Percentiles rank a stretch among this genome's conserved stretches.
These are phyloP conservation scores for Atkinsonella texensis DNA, from an alignment of 2,329 filamentous ascomycete species.

Conservation along the genomic window DNA sequence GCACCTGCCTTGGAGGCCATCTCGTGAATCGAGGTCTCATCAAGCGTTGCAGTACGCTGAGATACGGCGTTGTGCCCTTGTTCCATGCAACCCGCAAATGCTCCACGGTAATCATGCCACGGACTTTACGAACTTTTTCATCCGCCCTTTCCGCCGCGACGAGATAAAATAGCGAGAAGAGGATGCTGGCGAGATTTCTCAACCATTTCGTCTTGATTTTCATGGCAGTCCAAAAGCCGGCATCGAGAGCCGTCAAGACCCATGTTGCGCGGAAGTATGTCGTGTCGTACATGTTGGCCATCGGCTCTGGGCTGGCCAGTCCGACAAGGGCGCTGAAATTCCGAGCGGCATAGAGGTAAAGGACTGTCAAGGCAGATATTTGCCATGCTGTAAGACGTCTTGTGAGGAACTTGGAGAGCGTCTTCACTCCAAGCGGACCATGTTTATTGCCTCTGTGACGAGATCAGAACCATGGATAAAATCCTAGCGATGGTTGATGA, in stretches of 20 bases:
- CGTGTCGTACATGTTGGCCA: slow-evolving; percentile 86
- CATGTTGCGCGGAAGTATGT: slow-evolving; percentile 94
- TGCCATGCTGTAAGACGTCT: slow-evolving; percentile 77
- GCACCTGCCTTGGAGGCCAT: slow-evolving; percentile 70
- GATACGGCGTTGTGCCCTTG: slow-evolving; percentile 80
- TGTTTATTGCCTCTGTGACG: slow-evolving; percentile 62
- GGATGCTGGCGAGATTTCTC: slow-evolving; percentile 67
- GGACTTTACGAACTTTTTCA: slow-evolving; percentile 87
- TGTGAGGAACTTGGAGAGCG: slow-evolving; percentile 59
- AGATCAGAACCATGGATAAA: not conserved
- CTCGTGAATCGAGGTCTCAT: slow-evolving; percentile 68
- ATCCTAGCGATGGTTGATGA: not conserved
- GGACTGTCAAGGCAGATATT: slow-evolving; percentile 71
- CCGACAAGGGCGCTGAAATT: slow-evolving; percentile 91
- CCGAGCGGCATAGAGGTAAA: slow-evolving; percentile 81
- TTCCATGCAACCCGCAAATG: slow-evolving; percentile 93
- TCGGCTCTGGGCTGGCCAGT: slow-evolving; percentile 81
- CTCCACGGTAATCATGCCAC: slow-evolving; percentile 76
- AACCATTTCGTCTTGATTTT: slow-evolving; percentile 68
- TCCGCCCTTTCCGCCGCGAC: slow-evolving; percentile 89
- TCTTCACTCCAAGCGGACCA: slow-evolving; percentile 67
- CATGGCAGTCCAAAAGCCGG: slow-evolving; percentile 98
- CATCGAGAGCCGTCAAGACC: slow-evolving; percentile 88
- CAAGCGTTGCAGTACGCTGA: slow-evolving; percentile 59
- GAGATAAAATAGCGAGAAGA: slow-evolving; percentile 84